Conservation (phyloP, 345 rosid genomes). For the Litchi chinensis region DNA sequence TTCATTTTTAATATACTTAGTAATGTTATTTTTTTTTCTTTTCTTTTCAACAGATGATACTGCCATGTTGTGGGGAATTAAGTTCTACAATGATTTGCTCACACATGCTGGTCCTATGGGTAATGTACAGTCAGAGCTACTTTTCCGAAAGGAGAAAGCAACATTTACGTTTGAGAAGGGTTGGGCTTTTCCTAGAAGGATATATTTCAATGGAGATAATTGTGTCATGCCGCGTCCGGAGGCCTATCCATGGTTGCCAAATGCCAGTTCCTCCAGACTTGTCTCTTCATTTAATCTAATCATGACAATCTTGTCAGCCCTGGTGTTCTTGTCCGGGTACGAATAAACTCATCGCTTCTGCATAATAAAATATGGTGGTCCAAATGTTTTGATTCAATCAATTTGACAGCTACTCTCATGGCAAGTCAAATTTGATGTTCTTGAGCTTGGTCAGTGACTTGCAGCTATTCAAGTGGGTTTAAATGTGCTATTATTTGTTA, state of each 20-base stretch:
- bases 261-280: conserved; percentile 39
- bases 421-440: conserved; percentile 9
- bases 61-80: conserved; percentile 76
- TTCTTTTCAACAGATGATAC: conserved; percentile 64
- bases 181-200: conserved; percentile 90
- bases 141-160: conserved; percentile 63
- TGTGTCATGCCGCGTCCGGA: conserved; percentile 93
- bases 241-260: conserved; percentile 85
- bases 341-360: conserved; percentile 7
- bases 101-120: conserved; percentile 76
- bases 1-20: neutral
- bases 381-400: conserved; percentile 19
- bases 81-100: conserved; percentile 80
- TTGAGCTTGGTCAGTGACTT: conserved; percentile 8
- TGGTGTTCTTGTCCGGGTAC: conserved; percentile 42
- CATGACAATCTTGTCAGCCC: conserved; percentile 32
- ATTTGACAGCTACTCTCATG: neutral
- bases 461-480: conserved; percentile 1
- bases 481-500: neutral
- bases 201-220: conserved; percentile 87
- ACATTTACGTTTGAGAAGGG: conserved; percentile 79
- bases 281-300: conserved; percentile 30
- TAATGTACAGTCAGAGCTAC: conserved; percentile 86
- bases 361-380: neutral
- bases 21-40: neutral